Percentiles rank a stretch among this genome's conserved stretches.
These are phyloP conservation scores for Sarocladium kiliense DNA, from an alignment of 2,329 filamentous ascomycete species.

Conservation along the genomic window DNA sequence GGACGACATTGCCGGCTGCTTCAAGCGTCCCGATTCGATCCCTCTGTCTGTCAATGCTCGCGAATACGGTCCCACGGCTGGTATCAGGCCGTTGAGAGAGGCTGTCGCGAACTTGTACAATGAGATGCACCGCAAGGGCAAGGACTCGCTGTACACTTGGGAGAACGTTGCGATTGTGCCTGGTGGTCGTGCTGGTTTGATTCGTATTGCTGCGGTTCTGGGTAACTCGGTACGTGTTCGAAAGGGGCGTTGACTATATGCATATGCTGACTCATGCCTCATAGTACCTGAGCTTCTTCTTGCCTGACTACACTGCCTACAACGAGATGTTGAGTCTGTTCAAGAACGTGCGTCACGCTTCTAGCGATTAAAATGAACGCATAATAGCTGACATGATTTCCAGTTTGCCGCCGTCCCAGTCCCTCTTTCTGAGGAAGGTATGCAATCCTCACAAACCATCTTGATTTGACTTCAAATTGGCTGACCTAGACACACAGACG, in stretches of 20 bases:
- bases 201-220: constrained; percentile 88
- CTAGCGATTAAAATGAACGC: background rate
- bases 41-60: constrained; percentile 72
- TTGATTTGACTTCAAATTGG: background rate
- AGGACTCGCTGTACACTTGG: constrained; percentile 87
- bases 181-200: constrained; percentile 85
- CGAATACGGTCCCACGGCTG: constrained; percentile 91
- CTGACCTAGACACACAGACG: constrained; percentile 43
- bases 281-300: constrained; percentile 81
- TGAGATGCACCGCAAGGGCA: constrained; percentile 81
- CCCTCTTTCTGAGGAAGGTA: constrained; percentile 64
- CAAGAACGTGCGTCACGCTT: constrained; percentile 60
- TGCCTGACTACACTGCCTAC: constrained; percentile 94
- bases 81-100: constrained; percentile 84
- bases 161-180: constrained; percentile 97
- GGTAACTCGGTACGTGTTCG: constrained; percentile 58
- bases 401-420: constrained; percentile 83
- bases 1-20: constrained; percentile 86
- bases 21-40: constrained; percentile 72
- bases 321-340: constrained; percentile 96
- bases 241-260: background rate
- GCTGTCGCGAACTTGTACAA: constrained; percentile 93
- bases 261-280: background rate
- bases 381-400: constrained; percentile 1
- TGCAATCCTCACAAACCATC: background rate